A percentile compares a stretch with the other conserved stretches of the same genome.
phyloP scores from a whole-genome alignment of 345 rosid genomes.

The Gossypioides kirkii region DNA sequence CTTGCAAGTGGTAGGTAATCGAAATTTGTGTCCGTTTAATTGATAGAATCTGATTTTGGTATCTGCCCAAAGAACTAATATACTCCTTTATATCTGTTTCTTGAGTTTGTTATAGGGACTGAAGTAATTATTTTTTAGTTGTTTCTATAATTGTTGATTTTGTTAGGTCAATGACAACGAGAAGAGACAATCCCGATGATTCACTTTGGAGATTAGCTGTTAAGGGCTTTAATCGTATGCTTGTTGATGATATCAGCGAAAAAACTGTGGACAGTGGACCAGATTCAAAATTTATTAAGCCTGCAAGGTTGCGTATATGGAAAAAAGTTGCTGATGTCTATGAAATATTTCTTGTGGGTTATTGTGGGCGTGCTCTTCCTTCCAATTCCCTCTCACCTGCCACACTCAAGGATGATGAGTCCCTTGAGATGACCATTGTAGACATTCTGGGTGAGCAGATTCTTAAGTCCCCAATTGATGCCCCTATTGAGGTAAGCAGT shows the following conservation, averaged over 20 bases:
- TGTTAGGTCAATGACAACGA: conserved; percentile 80
- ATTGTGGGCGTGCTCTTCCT: conserved; percentile 93
- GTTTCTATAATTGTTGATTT: conserved; percentile 14
- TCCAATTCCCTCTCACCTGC: conserved; percentile 60
- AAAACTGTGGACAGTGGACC: conserved; percentile 29
- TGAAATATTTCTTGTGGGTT: conserved; percentile 88
- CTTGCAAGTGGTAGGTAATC: not conserved
- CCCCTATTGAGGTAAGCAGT: conserved; percentile 67
- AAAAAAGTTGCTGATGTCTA: conserved; percentile 94
- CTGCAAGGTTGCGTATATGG: conserved; percentile 77
- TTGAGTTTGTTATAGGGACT: not conserved
- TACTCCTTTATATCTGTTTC: not conserved
- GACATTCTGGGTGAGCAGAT: conserved; percentile 70
- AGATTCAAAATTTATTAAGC: conserved; percentile 50
- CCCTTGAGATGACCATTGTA: conserved; percentile 77
- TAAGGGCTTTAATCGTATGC: conserved; percentile 79
- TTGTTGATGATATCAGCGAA: conserved; percentile 57
- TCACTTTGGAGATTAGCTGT: conserved; percentile 89
- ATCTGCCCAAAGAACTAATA: not conserved
- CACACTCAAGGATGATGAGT: conserved; percentile 60
- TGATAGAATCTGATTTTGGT: not conserved
- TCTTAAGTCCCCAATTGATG: conserved; percentile 72
- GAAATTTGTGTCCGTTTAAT: not conserved
- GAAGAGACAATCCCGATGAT: conserved; percentile 95
- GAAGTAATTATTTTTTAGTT: not conserved